Base-by-base conservation (phyloP, 2,329 filamentous ascomycete genomes). In the Acrocalymma vagum region DNA sequence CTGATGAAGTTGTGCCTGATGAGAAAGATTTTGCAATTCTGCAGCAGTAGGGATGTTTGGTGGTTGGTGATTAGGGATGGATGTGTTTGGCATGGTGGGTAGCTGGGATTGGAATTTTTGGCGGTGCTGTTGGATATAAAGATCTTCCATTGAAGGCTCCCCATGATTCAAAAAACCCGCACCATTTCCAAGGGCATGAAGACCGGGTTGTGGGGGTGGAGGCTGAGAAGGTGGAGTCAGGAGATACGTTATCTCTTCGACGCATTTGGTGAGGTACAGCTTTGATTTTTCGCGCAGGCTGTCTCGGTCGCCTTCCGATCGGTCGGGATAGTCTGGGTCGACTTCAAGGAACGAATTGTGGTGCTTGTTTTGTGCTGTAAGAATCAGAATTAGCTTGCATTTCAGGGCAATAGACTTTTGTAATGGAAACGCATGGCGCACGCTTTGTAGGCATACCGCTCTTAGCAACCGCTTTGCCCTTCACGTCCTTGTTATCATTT, bases 171-270 rank as follows among this genome's bases (percentile, higher is more conserved):
- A 61, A 43, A 76, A 79, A 15, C 72, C 63, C 9, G 60, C 55
- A 13, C 62, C 60, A 34, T 70, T 71, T 24, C 57, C 60, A 16
- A 71, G 40, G 4, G 51, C 51, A 36, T 73, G 72, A 26, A 70
- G 45, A 14, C 58, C 61, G n/a, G 62, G 56, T 30, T 76, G 75
- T 25, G 83, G 80, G 9, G 81, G 79, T 14, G 79, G 77, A 33
- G 82, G 79, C 52, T 86, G 81, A 23, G 79, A 75, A 15, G 82
- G 79, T n/a, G 84, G 84, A 32, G 84, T 82, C 22, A 87, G 76
- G 46, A 87, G 80, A 57, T 87, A 87, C 3, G 83, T 82, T 34
- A 87, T 81, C 64, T 87, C 84, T 53, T 86, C 81, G 33, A 85
- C 79, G 60, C 83, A 86, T 67, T 84, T 85, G 40, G 78, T 80